Evolutionary conservation across 2,329 filamentous ascomycete species (phyloP), one percentile per base, ranked within the genome.

Genomic region (Aspergillus proliferans): DNA sequence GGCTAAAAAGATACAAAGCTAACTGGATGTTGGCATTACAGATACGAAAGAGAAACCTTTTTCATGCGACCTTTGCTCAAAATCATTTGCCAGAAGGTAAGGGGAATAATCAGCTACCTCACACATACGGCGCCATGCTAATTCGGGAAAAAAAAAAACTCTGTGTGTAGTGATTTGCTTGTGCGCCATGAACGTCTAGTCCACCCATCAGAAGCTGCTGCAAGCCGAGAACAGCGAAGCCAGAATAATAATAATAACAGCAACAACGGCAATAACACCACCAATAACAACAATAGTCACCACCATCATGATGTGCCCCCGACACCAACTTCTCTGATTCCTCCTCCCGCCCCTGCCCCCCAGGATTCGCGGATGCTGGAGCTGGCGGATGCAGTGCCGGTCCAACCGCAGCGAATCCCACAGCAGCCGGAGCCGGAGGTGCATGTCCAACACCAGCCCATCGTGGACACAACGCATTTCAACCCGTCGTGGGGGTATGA

Each of bases 401-500:
- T 73, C 50, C 69, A 72, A 48, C 62, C 69, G 22, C 60, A 68
- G 54, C 60, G 60, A 21, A 60, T 61, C 47, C 60, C 63, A 22
- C 56, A 63, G 46, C 55, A 59, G 47, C 57, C 65, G 47, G 15
- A 15, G 18, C 61, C 69, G 45, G 64, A 72, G 58, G 59, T 71
- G 50, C 62, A 69, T 46, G 57, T 64, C 5, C 69, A 71, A 41
- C 64, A 66, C 18, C 58, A 66, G 12, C 61, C 69, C 9, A 67
- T 72, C 45, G 62, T 73, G 47, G 71, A 71, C 43, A 67, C 71
- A 45, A 61, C 70, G n/a, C 69, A 73, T 40, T 73, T 74, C 53
- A 75, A 76, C 59, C 73, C 72, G 4, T 74, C 72, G 5, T 76
- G 73, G 73, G 73, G 73, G n/a, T 76, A 76, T 54, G 73, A 76